Conservation (phyloP, 2,329 filamentous ascomycete species). For the Didymosphaeria variabile region DNA sequence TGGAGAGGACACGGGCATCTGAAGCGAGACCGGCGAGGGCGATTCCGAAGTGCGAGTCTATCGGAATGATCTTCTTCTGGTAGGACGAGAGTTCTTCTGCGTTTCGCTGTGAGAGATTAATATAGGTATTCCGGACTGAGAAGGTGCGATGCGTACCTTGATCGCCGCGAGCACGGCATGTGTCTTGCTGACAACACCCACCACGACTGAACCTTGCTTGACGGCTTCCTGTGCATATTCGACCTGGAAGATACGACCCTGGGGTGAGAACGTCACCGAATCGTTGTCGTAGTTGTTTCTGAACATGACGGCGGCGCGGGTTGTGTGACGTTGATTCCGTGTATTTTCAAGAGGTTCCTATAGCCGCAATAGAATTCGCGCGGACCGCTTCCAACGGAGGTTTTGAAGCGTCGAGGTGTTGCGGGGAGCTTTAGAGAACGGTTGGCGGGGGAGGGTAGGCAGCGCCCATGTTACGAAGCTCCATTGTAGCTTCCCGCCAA, state of each 20-base stretch:
- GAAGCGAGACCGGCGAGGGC: constrained; percentile 97
- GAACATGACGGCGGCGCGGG: constrained; percentile 76
- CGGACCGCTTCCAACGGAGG: neutral
- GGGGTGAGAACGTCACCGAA: constrained; percentile 98
- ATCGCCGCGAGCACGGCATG: constrained; percentile 94
- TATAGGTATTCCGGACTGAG: neutral
- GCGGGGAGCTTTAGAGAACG: constrained; percentile 5
- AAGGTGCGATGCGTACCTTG: constrained; percentile 71
- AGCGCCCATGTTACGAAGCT: constrained; percentile 36
- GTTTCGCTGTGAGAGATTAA: constrained; percentile 73
- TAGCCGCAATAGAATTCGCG: neutral
- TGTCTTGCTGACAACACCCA: constrained; percentile 97
- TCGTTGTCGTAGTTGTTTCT: constrained; percentile 99
- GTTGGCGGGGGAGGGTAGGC: constrained; percentile 15
- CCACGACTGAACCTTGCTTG: constrained; percentile 98
- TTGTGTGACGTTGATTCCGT: constrained; percentile 22
- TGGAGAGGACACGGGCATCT: constrained; percentile 97
- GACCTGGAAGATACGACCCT: constrained; percentile 99
- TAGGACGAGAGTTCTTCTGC: constrained; percentile 99
- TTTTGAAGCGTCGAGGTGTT: neutral
- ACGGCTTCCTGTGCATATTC: constrained; percentile 99
- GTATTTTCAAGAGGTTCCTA: neutral
- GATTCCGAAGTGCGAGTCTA: constrained; percentile 95
- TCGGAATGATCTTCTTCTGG: constrained; percentile 98
- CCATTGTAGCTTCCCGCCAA: constrained; percentile 31